These are phyloP conservation scores for Meira miltonrushii DNA, from an alignment of 1,284 basidiomycete species.

Conservation along the genomic window DNA sequence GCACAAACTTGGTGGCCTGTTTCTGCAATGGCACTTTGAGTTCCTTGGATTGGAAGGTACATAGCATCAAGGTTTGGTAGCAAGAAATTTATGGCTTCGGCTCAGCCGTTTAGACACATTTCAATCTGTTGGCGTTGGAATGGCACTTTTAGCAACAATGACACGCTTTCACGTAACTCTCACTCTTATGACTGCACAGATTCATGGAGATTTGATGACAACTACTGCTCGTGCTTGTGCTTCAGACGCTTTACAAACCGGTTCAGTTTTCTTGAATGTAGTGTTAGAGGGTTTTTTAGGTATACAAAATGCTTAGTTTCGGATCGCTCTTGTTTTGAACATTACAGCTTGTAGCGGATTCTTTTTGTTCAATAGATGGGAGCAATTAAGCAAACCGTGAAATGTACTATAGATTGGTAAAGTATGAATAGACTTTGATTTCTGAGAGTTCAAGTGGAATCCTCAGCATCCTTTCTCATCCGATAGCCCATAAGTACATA, in stretches of 20 bases:
- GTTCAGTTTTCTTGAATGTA: not conserved
- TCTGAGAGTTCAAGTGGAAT: no score
- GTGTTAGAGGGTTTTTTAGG: not conserved
- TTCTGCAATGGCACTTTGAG: not conserved
- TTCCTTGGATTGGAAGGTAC: not conserved
- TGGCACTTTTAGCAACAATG: not conserved
- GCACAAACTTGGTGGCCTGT: not conserved
- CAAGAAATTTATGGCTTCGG: not conserved
- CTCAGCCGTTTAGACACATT: not conserved
- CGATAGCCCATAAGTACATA: no score
- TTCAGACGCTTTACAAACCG: not conserved
- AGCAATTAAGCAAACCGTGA: not conserved
- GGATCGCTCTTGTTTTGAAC: not conserved
- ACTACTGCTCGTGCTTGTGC: conserved; percentile 4
- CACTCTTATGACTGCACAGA: not conserved
- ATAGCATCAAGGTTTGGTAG: not conserved
- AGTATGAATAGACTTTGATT: not conserved
- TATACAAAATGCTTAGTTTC: not conserved
- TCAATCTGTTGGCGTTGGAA: not conserved
- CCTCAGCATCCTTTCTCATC: no score
- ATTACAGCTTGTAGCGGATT: not conserved
- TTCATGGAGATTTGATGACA: not conserved
- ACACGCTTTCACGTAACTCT: not conserved
- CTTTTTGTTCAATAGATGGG: not conserved
- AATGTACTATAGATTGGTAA: no score